Evolutionary conservation across 2,329 filamentous ascomycete genomes (phyloP), one percentile per base, ranked within the genome.

Genomic region (Sporothrix curviconia): DNA sequence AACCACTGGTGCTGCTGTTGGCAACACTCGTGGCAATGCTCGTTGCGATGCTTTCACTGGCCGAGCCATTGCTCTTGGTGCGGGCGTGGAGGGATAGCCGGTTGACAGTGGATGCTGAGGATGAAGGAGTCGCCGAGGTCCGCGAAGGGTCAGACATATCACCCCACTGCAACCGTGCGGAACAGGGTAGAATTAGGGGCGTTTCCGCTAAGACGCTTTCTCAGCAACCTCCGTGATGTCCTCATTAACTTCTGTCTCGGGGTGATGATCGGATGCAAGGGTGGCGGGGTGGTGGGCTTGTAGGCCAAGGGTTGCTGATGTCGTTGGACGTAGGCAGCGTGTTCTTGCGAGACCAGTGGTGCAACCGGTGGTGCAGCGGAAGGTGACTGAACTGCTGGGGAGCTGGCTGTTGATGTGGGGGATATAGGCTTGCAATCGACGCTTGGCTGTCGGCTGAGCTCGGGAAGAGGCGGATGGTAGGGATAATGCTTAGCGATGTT

Each of bases 11-110:
- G 42, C 47, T 40, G 54, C 58, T 59, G 34, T 19, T 55, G 53
- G 54, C 42, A 14, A 51, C 40, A 32, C 51, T 58, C 14, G 44
- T 59, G 3, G 57, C 42, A 9, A 59, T 43, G 24, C 58, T 55
- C 36, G 44, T 60, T 39, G 55, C 39, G 24, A 60, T 55, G 55
- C 59, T 58, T 42, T 60, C 61, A 51, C 53, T 47, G 15, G 47
- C 51, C 14, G 58, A 61, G 42, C 59, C 49, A 40, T 19, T 62
- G 54, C 62, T 63, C 60, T 59, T 54, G 51, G 25, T 59, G 34
- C 62, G 60, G 25, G 42, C 54, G 44, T 63, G 62, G 32, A 59
- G 51, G 7, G 60, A 56, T 12, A 55, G 46, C 12, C 43, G 43
- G 44, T 43, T 50, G 40, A 39, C 42, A 2, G 50, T 40, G 11